Evolutionary conservation across 495 filamentous ascomycete species (phyloP), one percentile per base, ranked within the genome.

Genomic region (Penicillium paxilli): DNA sequence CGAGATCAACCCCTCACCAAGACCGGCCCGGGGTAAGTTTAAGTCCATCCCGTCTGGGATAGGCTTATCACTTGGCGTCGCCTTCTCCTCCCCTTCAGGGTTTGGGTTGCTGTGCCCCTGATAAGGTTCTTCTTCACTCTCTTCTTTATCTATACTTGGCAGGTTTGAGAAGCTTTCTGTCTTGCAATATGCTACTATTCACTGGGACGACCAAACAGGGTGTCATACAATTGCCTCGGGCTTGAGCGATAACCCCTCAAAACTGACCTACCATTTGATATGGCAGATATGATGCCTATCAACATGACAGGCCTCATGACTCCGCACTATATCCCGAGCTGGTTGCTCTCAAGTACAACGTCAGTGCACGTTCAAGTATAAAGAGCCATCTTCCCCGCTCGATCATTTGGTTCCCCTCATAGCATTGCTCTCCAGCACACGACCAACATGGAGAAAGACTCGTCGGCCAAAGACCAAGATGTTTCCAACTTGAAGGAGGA

Each of bases 21-120:
- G n/a, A 26, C n/a, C n/a, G n/a, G n/a, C n/a, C n/a, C 30, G 44
- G n/a, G 23, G n/a, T 10, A 46, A 30, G 16, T 16, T 20, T 20
- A 9, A 10, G 17, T 21, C 44, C 32, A 24, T 25, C 54, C 48
- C 49, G 49, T 54, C 23, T 25, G 41, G 16, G 63, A 63, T 59
- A 57, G 42, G 54, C 65, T 55, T 62, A 65, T 69, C 66, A 61
- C 68, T 71, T 69, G 68, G 67, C 65, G 54, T 69, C 68, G 68
- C 68, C 62, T 49, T 61, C 62, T 67, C 62, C 49, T 69, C 64
- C 68, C 63, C 59, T 33, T 65, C 68, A 49, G 0, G 65, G 9
- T 42, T 42, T 10, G 40, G 19, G 17, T 42, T 11, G 20, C 17
- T 49, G 37, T 49, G 14, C 5, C 30, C n/a, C 12, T 37, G 47